Evolutionary conservation across 257 asterid genomes (phyloP), one percentile per base, ranked within the genome.

Genomic region (Nyctanthes arbortristis): DNA sequence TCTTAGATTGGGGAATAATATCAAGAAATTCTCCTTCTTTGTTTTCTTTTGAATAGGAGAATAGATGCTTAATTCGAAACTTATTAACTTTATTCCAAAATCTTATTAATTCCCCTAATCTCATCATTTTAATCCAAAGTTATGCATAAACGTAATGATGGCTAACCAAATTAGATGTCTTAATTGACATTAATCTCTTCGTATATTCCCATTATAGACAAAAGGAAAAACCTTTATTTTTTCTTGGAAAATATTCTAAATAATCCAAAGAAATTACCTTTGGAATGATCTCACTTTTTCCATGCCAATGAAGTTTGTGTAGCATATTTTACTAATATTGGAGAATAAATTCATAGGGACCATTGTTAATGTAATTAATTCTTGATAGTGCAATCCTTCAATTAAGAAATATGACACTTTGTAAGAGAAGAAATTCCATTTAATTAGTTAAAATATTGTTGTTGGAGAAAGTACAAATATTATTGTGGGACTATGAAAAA

Each of bases 11-110:
- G 65, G 66, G 56, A 37, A 40, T 63, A 63, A 63, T 73, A 70
- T 74, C 37, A 67, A 55, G 57, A 65, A 75, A 69, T 63, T 70
- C 28, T 43, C 24, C 11, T 12, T 35, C 40, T 57, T 58, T 39
- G 22, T 63, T 57, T 33, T 40, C 30, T 57, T 66, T 18, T 8
- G 73, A 69, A 67, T 67, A 73, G 89, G n/a, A n/a, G n/a, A 78
- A 81, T 81, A 68, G 66, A 75, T 84, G 65, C 84, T 78, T 76
- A 60, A 78, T 70, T 73, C 79, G 66, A 75, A 75, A 66, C 60
- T 56, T 69, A 12, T 47, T 36, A 64, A 33, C 89, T 84, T 84
- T 84, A 84, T 84, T 78, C 84, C 62, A 78, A 64, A 75, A 61
- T 75, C 73, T 73, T 25, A 63, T 74, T 64, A 71, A 68, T 72